Evolutionary conservation across 2,329 filamentous ascomycete species (phyloP).

Genomic region (Colletotrichum sp.): DNA sequence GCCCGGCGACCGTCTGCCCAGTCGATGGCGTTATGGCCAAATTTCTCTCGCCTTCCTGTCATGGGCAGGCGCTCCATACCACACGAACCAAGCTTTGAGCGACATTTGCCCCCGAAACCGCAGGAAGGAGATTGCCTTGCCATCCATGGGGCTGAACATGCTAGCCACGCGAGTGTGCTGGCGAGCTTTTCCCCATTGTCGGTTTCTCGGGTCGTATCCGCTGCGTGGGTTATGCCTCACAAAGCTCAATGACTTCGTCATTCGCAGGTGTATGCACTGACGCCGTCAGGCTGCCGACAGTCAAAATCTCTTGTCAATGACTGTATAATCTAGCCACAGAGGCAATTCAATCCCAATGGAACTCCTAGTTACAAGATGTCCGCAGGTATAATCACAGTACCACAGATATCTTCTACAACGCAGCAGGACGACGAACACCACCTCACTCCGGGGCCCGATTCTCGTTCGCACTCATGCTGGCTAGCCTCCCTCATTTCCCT

Average conservation of each 20-base stretch:
- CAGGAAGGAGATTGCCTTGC: neutral
- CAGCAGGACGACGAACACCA: neutral
- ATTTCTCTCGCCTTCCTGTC: neutral
- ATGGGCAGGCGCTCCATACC: neutral
- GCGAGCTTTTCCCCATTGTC: neutral
- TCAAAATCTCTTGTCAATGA: conserved; percentile 4
- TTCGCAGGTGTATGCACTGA: neutral
- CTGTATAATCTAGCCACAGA: conserved; percentile 10
- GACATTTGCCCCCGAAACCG: neutral
- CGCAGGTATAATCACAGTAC: conserved; percentile 10
- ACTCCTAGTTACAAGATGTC: conserved; percentile 6
- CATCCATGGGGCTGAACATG: neutral
- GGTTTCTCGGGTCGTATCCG: neutral
- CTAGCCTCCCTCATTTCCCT: neutral
- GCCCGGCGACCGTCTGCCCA: neutral
- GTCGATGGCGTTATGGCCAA: neutral
- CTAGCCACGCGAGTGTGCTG: neutral
- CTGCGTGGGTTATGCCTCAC: neutral
- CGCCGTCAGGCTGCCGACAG: neutral
- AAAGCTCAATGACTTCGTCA: neutral
- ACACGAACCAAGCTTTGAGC: neutral
- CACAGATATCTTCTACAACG: conserved; percentile 4
- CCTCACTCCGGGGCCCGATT: neutral
- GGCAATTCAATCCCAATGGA: conserved; percentile 5
- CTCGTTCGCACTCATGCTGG: neutral